Evolutionary conservation across 768 basidiomycete genomes (phyloP).

Genomic region (Lentinula boryana): DNA sequence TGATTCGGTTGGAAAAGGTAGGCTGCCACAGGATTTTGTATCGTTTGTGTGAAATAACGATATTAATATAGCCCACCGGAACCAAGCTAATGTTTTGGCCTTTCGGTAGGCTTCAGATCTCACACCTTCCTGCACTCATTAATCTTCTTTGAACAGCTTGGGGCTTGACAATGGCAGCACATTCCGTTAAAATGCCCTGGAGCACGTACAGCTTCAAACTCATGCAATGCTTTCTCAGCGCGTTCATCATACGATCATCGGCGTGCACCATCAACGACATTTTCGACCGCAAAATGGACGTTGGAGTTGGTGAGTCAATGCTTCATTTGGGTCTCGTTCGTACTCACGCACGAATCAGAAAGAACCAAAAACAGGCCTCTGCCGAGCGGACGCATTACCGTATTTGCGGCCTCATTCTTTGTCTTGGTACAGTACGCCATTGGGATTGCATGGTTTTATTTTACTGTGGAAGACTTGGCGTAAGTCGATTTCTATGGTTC

Average conservation of each 20-base stretch:
- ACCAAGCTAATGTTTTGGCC: conserved; percentile 50
- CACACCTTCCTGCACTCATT: background rate
- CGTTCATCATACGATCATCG: conserved; percentile 38
- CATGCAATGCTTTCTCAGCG: conserved; percentile 28
- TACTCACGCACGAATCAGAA: conserved; percentile 22
- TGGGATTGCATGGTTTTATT: conserved; percentile 33
- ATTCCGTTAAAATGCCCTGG: conserved; percentile 24
- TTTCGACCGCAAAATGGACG: conserved; percentile 46
- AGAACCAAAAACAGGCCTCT: conserved; percentile 44
- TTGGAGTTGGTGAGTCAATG: conserved; percentile 38
- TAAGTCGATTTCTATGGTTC: conserved; percentile 15
- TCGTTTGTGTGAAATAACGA: background rate
- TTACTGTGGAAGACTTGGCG: conserved; percentile 25
- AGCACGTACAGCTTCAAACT: conserved; percentile 24
- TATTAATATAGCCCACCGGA: conserved; percentile 36
- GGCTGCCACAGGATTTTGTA: background rate
- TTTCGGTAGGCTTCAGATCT: conserved; percentile 26
- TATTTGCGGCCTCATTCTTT: conserved; percentile 33
- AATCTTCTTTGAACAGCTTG: conserved; percentile 16
- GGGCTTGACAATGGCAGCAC: conserved; percentile 48
- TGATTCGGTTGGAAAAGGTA: conserved; percentile 47
- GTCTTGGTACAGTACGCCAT: conserved; percentile 34
- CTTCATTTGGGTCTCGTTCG: background rate
- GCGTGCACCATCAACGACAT: conserved; percentile 56
- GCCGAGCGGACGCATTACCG: conserved; percentile 41